Conservation (phyloP, 345 rosid genomes). For the Murraya koenigii region DNA sequence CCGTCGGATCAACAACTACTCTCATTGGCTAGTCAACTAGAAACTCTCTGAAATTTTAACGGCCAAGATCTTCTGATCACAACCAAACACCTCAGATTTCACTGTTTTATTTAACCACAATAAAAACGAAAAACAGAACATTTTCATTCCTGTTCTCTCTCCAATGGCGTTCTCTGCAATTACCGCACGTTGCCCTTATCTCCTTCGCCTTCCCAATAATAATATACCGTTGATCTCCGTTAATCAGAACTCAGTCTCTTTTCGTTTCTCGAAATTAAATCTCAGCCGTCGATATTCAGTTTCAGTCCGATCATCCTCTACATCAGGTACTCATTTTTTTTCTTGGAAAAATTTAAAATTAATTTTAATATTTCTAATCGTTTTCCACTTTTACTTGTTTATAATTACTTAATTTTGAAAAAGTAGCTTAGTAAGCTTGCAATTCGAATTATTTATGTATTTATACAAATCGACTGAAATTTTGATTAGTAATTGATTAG, state of each 20-base stretch:
- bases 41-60: constrained; percentile 4
- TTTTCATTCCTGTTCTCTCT: background rate
- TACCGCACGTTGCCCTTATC: constrained; percentile 21
- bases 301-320: constrained; percentile 53
- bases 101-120: background rate
- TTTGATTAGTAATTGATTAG: background rate
- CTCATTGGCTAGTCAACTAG: background rate
- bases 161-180: constrained; percentile 53
- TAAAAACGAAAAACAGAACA: background rate
- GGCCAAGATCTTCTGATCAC: constrained; percentile 8
- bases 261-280: constrained; percentile 35
- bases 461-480: background rate
- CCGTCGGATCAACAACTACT: background rate
- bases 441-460: background rate
- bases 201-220: constrained; percentile 27
- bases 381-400: background rate
- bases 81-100: background rate
- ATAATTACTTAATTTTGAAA: no score
- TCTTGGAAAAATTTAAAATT: no score
- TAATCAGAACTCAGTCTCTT: constrained; percentile 33
- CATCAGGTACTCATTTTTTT: constrained; percentile 40
- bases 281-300: constrained; percentile 37
- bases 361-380: no score
- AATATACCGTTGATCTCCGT: constrained; percentile 10
- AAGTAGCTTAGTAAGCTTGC: background rate